phyloP scores from a whole-genome alignment of 192 early-diverging fungal genomes.

The Chytriomyces confervae region DNA sequence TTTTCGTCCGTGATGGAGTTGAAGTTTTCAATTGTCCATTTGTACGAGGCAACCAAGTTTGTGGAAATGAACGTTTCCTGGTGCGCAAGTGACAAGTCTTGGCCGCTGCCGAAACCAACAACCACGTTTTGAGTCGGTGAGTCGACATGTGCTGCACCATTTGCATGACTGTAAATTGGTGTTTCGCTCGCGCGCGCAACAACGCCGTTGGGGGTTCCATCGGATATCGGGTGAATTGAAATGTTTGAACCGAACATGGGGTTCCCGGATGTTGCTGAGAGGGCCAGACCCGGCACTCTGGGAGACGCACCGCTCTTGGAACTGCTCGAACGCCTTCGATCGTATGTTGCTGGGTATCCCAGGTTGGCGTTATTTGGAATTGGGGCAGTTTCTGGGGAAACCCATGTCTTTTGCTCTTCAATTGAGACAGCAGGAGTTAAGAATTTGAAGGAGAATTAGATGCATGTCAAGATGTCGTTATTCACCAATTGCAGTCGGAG shows the following conservation, averaged over 20 bases:
- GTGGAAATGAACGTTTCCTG: slow-evolving; percentile 20
- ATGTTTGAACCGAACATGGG: slow-evolving; percentile 17
- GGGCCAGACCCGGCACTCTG: not conserved
- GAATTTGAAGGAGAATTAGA: not conserved
- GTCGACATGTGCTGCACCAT: not conserved
- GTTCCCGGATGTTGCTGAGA: not conserved
- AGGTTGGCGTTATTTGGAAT: not conserved
- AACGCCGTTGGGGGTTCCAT: not conserved
- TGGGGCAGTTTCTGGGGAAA: not conserved
- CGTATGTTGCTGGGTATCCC: not conserved
- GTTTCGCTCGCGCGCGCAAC: not conserved
- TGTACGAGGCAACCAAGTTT: slow-evolving; percentile 37
- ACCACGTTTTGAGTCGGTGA: not conserved
- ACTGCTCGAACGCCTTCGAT: not conserved
- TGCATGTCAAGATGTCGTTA: not conserved
- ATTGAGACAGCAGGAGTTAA: not conserved
- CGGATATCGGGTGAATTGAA: not conserved
- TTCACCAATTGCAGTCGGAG: not conserved
- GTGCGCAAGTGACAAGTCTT: not conserved
- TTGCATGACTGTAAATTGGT: too few species aligned
- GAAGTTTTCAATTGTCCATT: slow-evolving; percentile 41
- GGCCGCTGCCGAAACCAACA: not conserved
- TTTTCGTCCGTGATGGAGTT: slow-evolving; percentile 44
- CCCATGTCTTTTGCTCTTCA: too few species aligned
- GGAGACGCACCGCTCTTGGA: not conserved